Percentiles rank a stretch among this genome's conserved stretches.
Evolutionary conservation across 2,329 filamentous ascomycete genomes (phyloP).

Genomic region (Aureobasidium zeae): DNA sequence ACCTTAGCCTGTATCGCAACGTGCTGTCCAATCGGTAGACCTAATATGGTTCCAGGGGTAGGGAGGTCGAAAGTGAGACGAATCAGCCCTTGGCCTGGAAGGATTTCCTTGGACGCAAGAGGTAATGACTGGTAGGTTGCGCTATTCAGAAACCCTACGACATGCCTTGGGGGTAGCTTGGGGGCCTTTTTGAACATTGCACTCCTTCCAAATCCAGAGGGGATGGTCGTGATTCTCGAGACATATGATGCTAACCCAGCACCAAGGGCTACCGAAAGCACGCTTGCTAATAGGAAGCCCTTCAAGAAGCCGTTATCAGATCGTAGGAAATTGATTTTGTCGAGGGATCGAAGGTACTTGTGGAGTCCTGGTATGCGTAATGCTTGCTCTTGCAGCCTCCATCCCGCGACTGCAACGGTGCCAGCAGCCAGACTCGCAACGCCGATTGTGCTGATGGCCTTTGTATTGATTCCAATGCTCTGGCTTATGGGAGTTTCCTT

Average conservation of each 20-base stretch:
- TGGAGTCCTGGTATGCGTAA: constrained; percentile 1
- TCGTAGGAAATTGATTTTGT: constrained; percentile 1
- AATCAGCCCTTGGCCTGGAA: constrained; percentile 20
- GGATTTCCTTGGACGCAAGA: constrained; percentile 25
- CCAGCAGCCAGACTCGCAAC: constrained; percentile 1
- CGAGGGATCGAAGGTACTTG: not conserved
- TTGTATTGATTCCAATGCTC: not conserved
- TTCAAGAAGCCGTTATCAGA: constrained; percentile 27
- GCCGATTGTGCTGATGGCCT: not conserved
- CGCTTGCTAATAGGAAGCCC: constrained; percentile 32
- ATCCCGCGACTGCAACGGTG: not conserved
- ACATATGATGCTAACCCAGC: constrained; percentile 17
- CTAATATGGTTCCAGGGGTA: constrained; percentile 21
- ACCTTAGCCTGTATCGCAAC: constrained; percentile 25
- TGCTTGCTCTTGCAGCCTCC: not conserved
- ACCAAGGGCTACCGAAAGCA: constrained; percentile 16
- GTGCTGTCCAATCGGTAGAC: constrained; percentile 26
- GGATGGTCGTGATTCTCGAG: constrained; percentile 18
- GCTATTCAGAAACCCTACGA: constrained; percentile 41
- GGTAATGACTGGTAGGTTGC: constrained; percentile 41
- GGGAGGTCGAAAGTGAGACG: constrained; percentile 25
- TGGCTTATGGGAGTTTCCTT: constrained; percentile 15
- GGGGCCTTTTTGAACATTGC: constrained; percentile 4
- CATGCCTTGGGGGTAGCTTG: constrained; percentile 20
- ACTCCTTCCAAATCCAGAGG: constrained; percentile 1